A percentile compares a stretch with the other conserved stretches of the same genome.
Evolutionary conservation across 768 basidiomycete species (phyloP).

Genomic region (Cystoderma amianthinum): DNA sequence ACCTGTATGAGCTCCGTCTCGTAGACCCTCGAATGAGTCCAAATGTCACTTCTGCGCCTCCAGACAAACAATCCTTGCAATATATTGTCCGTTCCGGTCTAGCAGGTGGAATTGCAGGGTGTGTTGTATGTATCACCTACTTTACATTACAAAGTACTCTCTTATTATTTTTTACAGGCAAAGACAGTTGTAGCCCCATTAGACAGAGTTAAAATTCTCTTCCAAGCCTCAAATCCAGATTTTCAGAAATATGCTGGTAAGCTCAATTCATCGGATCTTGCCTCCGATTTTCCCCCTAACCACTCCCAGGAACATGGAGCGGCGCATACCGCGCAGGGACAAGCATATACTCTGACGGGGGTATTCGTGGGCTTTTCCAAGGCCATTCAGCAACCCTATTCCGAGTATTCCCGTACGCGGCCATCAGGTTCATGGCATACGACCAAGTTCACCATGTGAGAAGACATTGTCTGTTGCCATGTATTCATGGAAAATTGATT

Average conservation of each 20-base stretch:
- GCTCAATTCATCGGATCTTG: slow-evolving; percentile 11
- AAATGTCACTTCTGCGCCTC: slow-evolving; percentile 37
- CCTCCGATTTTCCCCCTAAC: background rate
- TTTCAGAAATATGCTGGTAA: slow-evolving; percentile 89
- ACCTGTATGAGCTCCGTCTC: slow-evolving; percentile 24
- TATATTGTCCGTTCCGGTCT: slow-evolving; percentile 77
- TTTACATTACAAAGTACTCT: slow-evolving; percentile 7
- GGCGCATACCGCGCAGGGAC: slow-evolving; percentile 75
- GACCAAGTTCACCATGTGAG: slow-evolving; percentile 78
- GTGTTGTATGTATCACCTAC: slow-evolving; percentile 58
- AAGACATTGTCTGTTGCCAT: slow-evolving; percentile 13
- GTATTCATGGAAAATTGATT: too few species aligned
- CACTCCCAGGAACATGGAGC: slow-evolving; percentile 67
- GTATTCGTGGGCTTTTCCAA: slow-evolving; percentile 81
- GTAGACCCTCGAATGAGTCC: slow-evolving; percentile 49
- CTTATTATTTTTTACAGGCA: slow-evolving; percentile 45
- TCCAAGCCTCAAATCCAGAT: slow-evolving; percentile 94
- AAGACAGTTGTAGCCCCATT: slow-evolving; percentile 94
- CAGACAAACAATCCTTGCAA: slow-evolving; percentile 49
- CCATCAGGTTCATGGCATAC: slow-evolving; percentile 95
- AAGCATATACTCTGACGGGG: slow-evolving; percentile 62
- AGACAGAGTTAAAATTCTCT: slow-evolving; percentile 97
- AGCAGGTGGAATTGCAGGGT: slow-evolving; percentile 91
- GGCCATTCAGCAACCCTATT: slow-evolving; percentile 94
- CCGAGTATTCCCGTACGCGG: slow-evolving; percentile 94